Evolutionary conservation across 306 rosid genomes (phyloP), one percentile per base, ranked within the genome.

Genomic region (Luffa aegyptiaca): DNA sequence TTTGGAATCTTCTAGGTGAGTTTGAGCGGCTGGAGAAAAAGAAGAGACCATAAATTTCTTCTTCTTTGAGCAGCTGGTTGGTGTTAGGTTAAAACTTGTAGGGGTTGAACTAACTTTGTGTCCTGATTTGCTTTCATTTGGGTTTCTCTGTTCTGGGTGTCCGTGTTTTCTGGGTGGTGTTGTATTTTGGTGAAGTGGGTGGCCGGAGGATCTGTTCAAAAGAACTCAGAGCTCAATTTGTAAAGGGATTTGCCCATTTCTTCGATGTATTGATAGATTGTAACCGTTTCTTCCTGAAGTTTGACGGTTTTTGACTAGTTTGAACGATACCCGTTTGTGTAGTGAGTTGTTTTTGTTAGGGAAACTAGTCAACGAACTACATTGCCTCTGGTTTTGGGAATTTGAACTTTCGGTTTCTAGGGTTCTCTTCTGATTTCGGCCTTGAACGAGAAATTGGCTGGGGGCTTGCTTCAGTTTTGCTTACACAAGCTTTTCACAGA

Each of bases 91-190:
- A 17, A 71, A 70, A 36, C 46, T 73, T 86, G 85, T 77, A 73
- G 91, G 90, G 87, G 96, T 90, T 94, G 89, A 86, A 93, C 93
- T 92, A 88, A 88, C 81, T 84, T 80, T 1, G 53, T 80, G 84
- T 49, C 81, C 79, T 86, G 77, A 20, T 45, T 48, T 49, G 57
- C 44, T 35, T 51, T 57, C 21, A 62, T 77, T 52, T 71, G 72
- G 77, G 53, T 69, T 81, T 70, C 61, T 39, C 1, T 71, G 80
- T 76, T 80, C 78, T 80, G 53, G 75, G 72, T 81, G 83, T 73
- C 37, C 66, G 62, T 62, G 58, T 41, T 44, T 59, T 83, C 73
- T 78, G 80, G 68, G 63, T 80, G 79, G 62, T 76, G 83, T 82
- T 83, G 12, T 77, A 18, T 42, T 61, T 33, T 80, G 36, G 79